phyloP scores from a whole-genome alignment of 169 alveolate species.

The Eimeria maxima region DNA sequence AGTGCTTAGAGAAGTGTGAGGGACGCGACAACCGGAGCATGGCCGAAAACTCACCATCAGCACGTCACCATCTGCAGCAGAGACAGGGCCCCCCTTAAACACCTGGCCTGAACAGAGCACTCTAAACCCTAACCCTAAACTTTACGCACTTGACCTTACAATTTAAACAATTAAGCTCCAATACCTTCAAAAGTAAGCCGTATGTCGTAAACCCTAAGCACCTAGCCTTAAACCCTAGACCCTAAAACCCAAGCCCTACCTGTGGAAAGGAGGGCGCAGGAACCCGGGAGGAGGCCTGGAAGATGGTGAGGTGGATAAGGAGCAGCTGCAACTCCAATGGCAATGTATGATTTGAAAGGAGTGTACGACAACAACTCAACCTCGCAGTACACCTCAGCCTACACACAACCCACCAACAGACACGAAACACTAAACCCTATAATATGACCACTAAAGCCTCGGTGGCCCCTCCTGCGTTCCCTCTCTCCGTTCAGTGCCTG shows the following conservation, averaged over 20 bases:
- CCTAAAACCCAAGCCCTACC: conserved; percentile 47
- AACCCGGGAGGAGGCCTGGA: conserved; percentile 70
- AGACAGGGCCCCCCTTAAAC: not conserved
- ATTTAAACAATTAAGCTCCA: not conserved
- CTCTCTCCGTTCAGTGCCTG: not conserved
- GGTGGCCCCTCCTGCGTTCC: too few species aligned
- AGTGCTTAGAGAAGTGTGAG: not conserved
- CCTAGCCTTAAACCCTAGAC: not conserved
- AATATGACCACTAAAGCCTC: not conserved
- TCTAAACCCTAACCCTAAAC: conserved; percentile 47
- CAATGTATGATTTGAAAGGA: conserved; percentile 34
- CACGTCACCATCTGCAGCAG: conserved; percentile 8
- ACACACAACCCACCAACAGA: not conserved
- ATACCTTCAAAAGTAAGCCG: not conserved
- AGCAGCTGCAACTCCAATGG: conserved; percentile 68
- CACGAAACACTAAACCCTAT: too few species aligned
- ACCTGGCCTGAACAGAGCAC: conserved; percentile 33
- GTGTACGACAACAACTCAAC: conserved; percentile 67
- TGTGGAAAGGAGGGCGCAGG: conserved; percentile 70
- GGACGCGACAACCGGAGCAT: not conserved
- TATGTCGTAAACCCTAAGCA: not conserved
- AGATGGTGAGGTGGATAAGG: conserved; percentile 74
- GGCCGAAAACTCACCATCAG: not conserved
- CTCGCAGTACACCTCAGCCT: conserved; percentile 80
- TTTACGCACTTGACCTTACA: not conserved